phyloP scores from a whole-genome alignment of 371 early-diverging fungal species.

The Mucor saturninus region DNA sequence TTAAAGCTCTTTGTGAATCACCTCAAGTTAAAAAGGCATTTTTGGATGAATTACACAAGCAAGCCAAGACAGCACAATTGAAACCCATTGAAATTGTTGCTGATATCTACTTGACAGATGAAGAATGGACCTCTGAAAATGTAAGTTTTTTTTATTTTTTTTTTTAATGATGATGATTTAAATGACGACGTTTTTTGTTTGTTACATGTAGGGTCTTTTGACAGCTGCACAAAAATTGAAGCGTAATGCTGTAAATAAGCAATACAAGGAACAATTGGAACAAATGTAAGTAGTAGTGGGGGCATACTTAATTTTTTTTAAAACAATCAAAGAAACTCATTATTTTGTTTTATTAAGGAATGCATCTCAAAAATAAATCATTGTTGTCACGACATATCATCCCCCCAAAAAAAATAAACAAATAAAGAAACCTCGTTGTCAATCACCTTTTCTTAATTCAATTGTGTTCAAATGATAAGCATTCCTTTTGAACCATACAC shows the following conservation, averaged over 20 bases:
- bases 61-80: conserved; percentile 61
- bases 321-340: neutral
- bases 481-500: neutral
- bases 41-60: conserved; percentile 47
- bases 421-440: conserved; percentile 1
- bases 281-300: conserved; percentile 53
- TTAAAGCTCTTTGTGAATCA: conserved; percentile 53
- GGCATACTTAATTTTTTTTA: neutral
- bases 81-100: conserved; percentile 72
- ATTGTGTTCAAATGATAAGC: neutral
- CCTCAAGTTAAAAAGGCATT: conserved; percentile 48
- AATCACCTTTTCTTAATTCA: neutral
- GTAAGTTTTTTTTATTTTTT: conserved; percentile 35
- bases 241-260: conserved; percentile 74
- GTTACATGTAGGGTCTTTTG: conserved; percentile 56
- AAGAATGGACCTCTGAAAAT: conserved; percentile 89
- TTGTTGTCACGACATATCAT: neutral
- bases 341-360: conserved; percentile 24
- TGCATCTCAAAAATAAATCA: conserved; percentile 33
- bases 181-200: conserved; percentile 8
- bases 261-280: conserved; percentile 66
- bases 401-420: neutral
- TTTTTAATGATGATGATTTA: conserved; percentile 17
- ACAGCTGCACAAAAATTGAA: conserved; percentile 96
- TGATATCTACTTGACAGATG: conserved; percentile 64